phyloP scores from a whole-genome alignment of 768 basidiomycete genomes.

The Lyophyllum decastes region DNA sequence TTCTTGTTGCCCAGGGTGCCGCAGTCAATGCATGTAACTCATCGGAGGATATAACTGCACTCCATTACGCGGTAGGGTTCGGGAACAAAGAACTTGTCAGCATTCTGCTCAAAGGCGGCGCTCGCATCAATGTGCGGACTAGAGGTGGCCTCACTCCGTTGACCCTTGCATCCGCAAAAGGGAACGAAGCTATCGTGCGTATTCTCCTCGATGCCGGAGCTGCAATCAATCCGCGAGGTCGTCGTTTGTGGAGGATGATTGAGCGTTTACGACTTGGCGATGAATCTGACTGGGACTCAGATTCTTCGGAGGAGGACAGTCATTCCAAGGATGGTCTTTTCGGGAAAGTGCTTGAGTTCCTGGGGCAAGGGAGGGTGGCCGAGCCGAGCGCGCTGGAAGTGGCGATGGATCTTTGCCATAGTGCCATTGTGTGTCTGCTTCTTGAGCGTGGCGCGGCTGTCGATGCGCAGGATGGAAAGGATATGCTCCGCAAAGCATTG shows the following conservation, averaged over 20 bases:
- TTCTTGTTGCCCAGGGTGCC: not conserved
- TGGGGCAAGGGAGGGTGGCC: no score
- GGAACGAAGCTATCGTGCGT: not conserved
- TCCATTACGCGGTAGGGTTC: not conserved
- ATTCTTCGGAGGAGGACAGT: no score
- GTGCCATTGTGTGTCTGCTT: not conserved
- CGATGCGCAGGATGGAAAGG: not conserved
- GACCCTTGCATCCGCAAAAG: not conserved
- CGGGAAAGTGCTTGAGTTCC: no score
- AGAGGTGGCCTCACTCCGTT: not conserved
- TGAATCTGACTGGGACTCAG: no score
- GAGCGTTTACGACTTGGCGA: not conserved
- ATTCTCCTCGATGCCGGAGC: not conserved
- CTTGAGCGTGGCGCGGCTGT: not conserved
- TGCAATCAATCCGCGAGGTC: not conserved
- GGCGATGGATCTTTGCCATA: no score
- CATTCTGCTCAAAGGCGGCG: not conserved
- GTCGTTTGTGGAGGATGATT: not conserved
- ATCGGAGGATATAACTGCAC: not conserved
- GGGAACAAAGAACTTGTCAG: not conserved
- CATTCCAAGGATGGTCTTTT: no score
- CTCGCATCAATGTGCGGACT: not conserved
- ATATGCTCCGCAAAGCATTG: not conserved
- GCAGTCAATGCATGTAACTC: not conserved
- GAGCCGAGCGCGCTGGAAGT: not conserved